Evolutionary conservation across 2,329 filamentous ascomycete genomes (phyloP).

Genomic region (Colletotrichum chlorophyti): DNA sequence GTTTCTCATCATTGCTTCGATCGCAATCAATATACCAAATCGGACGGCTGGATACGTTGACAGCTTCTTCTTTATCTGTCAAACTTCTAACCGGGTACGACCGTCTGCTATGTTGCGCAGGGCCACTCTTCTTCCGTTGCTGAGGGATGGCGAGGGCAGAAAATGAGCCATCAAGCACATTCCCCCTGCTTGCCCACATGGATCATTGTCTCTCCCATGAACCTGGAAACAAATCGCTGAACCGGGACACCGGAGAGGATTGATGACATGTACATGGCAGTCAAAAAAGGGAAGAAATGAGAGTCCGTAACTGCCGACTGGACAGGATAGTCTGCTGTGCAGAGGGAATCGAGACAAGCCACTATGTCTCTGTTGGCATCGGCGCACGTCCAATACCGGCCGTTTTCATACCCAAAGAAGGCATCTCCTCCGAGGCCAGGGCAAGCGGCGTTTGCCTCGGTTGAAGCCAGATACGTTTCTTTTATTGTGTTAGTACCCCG

Average conservation of each 20-base stretch:
- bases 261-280: too few relatives aligned
- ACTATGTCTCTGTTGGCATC: not conserved
- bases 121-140: too few relatives aligned
- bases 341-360: too few relatives aligned
- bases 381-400: not conserved
- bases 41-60: too few relatives aligned
- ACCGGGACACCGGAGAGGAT: not conserved
- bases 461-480: not conserved
- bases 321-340: too few relatives aligned
- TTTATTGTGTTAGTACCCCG: too few relatives aligned
- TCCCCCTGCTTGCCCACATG: not conserved
- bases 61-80: too few relatives aligned
- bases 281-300: not conserved
- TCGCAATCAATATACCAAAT: too few relatives aligned
- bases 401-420: not conserved
- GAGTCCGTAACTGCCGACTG: not conserved
- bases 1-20: too few relatives aligned
- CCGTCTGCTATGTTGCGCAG: too few relatives aligned
- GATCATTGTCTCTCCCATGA: not conserved
- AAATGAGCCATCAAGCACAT: not conserved
- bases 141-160: not conserved
- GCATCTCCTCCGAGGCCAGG: slow-evolving; percentile 5
- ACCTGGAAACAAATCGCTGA: not conserved
- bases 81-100: too few relatives aligned
- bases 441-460: not conserved